A percentile compares a stretch with the other conserved stretches of the same genome.
Evolutionary conservation across 2,329 filamentous ascomycete species (phyloP).

Genomic region (Teratosphaeria zuluensis): DNA sequence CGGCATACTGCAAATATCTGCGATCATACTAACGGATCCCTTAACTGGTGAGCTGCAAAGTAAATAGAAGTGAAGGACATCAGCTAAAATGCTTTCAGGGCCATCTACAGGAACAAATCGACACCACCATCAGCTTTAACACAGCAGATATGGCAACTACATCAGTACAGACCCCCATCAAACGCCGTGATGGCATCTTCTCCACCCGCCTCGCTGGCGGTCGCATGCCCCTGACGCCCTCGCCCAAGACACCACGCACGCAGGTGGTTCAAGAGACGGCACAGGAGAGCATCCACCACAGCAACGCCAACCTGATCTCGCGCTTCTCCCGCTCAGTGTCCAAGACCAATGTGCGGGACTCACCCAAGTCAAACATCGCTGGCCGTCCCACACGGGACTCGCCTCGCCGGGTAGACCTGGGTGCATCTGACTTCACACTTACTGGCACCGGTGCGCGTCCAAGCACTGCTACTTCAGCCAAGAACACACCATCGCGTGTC

Average conservation of each 20-base stretch:
- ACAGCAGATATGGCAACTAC: slow-evolving; percentile 63
- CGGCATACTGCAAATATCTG: slow-evolving; percentile 29
- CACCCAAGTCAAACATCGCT: slow-evolving; percentile 94
- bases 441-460: slow-evolving; percentile 61
- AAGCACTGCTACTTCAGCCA: slow-evolving; percentile 28
- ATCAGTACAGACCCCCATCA: slow-evolving; percentile 79
- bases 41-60: slow-evolving; percentile 20
- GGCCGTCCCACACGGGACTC: slow-evolving; percentile 52
- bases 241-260: slow-evolving; percentile 64
- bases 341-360: slow-evolving; percentile 65
- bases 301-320: slow-evolving; percentile 64
- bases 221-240: slow-evolving; percentile 88
- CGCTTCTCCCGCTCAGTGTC: slow-evolving; percentile 64
- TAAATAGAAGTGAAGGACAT: background rate
- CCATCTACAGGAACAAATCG: slow-evolving; percentile 10
- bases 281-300: slow-evolving; percentile 61
- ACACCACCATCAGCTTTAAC: slow-evolving; percentile 8
- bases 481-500: slow-evolving; percentile 36
- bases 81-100: background rate
- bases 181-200: slow-evolving; percentile 85
- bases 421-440: slow-evolving; percentile 84
- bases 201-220: slow-evolving; percentile 86
- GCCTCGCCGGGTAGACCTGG: slow-evolving; percentile 79
- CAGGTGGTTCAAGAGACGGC: slow-evolving; percentile 42
- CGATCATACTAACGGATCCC: slow-evolving; percentile 29